Evolutionary conservation across 2,329 filamentous ascomycete species (phyloP), one percentile per base, ranked within the genome.

Genomic region (Aspergillus brasiliensis): DNA sequence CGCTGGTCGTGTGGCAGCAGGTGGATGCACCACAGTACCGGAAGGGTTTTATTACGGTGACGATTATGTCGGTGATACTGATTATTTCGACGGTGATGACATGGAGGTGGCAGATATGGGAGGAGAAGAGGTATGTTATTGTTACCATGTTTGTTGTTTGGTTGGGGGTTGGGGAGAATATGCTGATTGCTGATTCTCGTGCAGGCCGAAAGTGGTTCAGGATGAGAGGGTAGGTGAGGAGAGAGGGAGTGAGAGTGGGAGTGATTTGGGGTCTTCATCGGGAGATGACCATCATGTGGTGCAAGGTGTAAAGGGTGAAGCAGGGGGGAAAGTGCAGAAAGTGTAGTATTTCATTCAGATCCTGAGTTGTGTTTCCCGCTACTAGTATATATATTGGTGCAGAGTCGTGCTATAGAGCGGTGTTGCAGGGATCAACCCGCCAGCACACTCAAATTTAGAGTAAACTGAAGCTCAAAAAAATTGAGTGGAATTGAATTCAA

Each of bases 1-100:
- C 88, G 6, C 79, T 88, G 31, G 69, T 89, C 8, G 81, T 89
- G 8, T 90, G 87, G 87, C 83, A 86, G 73, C 84, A 87, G 68
- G 79, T 86, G 0, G 85, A 89, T 58, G 84, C 82, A 0, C 87
- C 87, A 0, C 64, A 76, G 46, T 90, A 89, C 38, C 69, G 64
- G 0, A 88, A 88, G 65, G 87, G 87, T 0, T 88, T 83, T 53
- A 79, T 85, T 8, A 87, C 85, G 0, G 81, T 82, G 63, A 74
- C 83, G 5, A 77, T 80, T 5, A 68, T 88, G 37, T 78, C 81
- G 0, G 69, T 79, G 0, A 73, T 74, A 1, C 66, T 88, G 54
- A 86, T 88, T 44, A 71, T 67, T 0, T 83, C 77, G 7, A 74
- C 85, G 15, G n/a, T 53, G 17, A 8, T 10, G n/a, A 55, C 56